A percentile compares a stretch with the other conserved stretches of the same genome.
Evolutionary conservation across 345 rosid genomes (phyloP).

Genomic region (Syzygium grande): DNA sequence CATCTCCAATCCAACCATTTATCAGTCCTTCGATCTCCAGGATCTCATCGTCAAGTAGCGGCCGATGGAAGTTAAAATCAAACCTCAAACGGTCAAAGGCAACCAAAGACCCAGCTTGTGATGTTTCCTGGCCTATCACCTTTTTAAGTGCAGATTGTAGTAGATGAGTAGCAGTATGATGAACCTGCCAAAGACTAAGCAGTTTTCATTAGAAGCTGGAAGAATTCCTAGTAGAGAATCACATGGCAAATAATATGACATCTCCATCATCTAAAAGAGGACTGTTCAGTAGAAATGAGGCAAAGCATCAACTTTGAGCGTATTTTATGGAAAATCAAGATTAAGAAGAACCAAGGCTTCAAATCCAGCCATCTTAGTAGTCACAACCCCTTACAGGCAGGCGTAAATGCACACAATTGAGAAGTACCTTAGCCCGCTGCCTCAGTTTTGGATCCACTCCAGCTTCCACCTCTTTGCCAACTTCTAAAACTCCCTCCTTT

Average conservation of each 20-base stretch:
- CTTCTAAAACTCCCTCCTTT: conserved; percentile 69
- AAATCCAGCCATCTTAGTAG: neutral
- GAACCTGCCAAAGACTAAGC: conserved; percentile 48
- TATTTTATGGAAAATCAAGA: neutral
- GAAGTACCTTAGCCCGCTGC: conserved; percentile 72
- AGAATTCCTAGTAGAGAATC: neutral
- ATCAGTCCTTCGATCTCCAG: conserved; percentile 65
- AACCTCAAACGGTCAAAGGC: conserved; percentile 96
- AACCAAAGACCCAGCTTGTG: conserved; percentile 97
- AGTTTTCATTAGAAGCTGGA: neutral
- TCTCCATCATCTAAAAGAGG: neutral
- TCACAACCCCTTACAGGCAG: neutral
- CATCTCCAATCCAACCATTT: conserved; percentile 81
- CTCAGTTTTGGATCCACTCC: conserved; percentile 64
- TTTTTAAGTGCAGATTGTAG: conserved; percentile 89
- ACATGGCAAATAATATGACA: neutral
- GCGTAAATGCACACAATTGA: neutral
- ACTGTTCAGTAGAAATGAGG: neutral
- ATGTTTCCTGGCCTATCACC: conserved; percentile 77
- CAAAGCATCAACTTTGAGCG: neutral
- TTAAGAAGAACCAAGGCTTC: neutral
- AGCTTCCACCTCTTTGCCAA: conserved; percentile 90
- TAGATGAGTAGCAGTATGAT: conserved; percentile 96
- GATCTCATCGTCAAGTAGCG: conserved; percentile 58
- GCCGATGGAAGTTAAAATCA: conserved; percentile 82